Conservation (phyloP, 2,329 filamentous ascomycete genomes). For the Fusarium praegraminearum region DNA sequence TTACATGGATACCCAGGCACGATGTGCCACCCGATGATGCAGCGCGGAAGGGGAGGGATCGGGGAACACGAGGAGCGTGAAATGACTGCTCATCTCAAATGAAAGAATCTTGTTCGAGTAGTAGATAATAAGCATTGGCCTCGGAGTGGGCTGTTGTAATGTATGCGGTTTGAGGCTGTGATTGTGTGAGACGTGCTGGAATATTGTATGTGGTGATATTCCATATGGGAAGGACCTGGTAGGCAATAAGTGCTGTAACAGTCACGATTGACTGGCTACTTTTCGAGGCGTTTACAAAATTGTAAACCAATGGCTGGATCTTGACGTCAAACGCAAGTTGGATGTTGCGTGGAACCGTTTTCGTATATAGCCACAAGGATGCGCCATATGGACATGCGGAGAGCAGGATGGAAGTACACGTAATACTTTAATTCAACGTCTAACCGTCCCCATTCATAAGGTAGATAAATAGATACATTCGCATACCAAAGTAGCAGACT, state of each 20-base stretch:
- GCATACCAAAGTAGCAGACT: slow-evolving; percentile 42
- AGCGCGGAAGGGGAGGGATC: slow-evolving; percentile 17
- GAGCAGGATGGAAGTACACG: slow-evolving; percentile 30
- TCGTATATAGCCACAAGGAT: slow-evolving; percentile 11
- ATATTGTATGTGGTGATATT: neutral
- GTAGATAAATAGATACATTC: slow-evolving; percentile 43
- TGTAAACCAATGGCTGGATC: neutral
- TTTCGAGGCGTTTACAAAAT: neutral
- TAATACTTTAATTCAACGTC: slow-evolving; percentile 45
- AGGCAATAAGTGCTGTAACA: neutral
- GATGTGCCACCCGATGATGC: slow-evolving; percentile 16
- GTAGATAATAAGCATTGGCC: slow-evolving; percentile 39
- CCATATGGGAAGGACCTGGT: neutral
- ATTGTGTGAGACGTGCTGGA: neutral
- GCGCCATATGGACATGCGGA: slow-evolving; percentile 6
- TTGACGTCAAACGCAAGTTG: neutral
- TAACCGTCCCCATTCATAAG: slow-evolving; percentile 33
- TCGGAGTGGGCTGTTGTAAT: slow-evolving; percentile 18
- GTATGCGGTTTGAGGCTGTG: slow-evolving; percentile 13
- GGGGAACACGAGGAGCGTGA: slow-evolving; percentile 29
- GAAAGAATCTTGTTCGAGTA: slow-evolving; percentile 46
- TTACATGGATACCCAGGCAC: slow-evolving; percentile 28
- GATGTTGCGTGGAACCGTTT: slow-evolving; percentile 3
- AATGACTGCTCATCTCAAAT: slow-evolving; percentile 31
- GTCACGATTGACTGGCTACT: neutral